Evolutionary conservation across 176 grass and related monocot genomes (phyloP), one percentile per base, ranked within the genome.

Genomic region (Triticum dicoccoides): DNA sequence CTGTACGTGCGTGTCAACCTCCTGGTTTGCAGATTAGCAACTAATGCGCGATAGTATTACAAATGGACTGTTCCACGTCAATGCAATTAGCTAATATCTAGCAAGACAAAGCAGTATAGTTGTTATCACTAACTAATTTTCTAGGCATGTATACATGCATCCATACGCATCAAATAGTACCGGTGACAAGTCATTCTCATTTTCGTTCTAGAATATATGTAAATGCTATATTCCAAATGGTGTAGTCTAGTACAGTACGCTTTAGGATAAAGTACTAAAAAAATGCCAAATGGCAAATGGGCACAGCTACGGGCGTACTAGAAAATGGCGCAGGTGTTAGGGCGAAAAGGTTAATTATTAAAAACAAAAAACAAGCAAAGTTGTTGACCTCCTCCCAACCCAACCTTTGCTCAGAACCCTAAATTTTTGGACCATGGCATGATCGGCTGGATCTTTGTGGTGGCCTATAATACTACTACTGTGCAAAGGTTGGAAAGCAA

Each of bases 391-490:
- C 84, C 52, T 58, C 17, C 52, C 17, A 58, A 58, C 52, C 80
- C 66, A 72, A 15, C 65, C 65, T 83, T 83, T 79, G 71, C 51
- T 21, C 86, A 29, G n/a, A 81, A 70, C 64, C 65, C 88, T 82
- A 32, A 20, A 4, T 8, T 67, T 5, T 80, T 69, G 61, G 85
- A 80, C 47, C 78, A 69, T 47, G 66, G 44, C 44, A 80, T 80
- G 89, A 87, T 80, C 66, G 14, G 67, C 45, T 91, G 23, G 84
- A 87, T 83, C 59, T 84, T 80, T 35, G 89, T 39, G 39, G 51
- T 32, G 20, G 32, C 58, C 56, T 83, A 87, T 73, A 83, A 82
- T 58, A 58, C 77, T 58, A 18, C 1, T 73, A 90, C 6, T 8
- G 21, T 80, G 73, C 37, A 74, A 87, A 76, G 78, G 42, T 84